Evolutionary conservation across 768 basidiomycete species (phyloP), one percentile per base, ranked within the genome.

Genomic region (Termitomyces sp.): DNA sequence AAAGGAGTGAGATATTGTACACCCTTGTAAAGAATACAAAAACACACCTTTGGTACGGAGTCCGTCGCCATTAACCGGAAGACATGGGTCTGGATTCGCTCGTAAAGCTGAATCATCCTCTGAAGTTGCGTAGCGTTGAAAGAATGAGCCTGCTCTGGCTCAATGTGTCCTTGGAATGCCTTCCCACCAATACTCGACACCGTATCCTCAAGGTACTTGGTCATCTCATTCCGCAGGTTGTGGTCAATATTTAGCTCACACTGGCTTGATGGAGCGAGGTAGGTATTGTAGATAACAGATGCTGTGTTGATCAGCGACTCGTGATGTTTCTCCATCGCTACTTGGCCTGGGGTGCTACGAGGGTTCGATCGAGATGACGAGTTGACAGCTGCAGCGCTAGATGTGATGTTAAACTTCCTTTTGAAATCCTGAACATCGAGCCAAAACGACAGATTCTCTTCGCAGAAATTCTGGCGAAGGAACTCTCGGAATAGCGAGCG

Each of bases 201-300:
- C 27, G 94, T 90, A 53, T 97, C 93, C 71, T 89, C 89, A 60
- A 99, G 81, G 71, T 98, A 98, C 64, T 87, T 90, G 58, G 93
- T 90, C 53, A 99, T 80, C 73, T 98, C 97, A 64, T 93, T 94
- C 61, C 97, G 88, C 39, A 99, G 79, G 39, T 90, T 92, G 71
- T 99, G 97, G 69, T 99, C 97, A 64, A 99, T 99, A 74, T 99
- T 99, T 60, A 99, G 83, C 74, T 98, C 97, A 74, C 89, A 93
- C 58, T 88, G 91, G 70, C 93, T 95, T 30, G 94, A 92, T 1
- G 95, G 95, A 0, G 96, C 97, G 24, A 99, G 86, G 68, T 98
- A 99, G 52, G 85, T 95, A 78, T 92, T 88, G 78, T 93, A 95
- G 63, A 95, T 97, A 54, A 88, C 83, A 64, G 96, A 95, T 7